Evolutionary conservation across 2,329 filamentous ascomycete genomes (phyloP).

Genomic region (Claviceps purpurea): DNA sequence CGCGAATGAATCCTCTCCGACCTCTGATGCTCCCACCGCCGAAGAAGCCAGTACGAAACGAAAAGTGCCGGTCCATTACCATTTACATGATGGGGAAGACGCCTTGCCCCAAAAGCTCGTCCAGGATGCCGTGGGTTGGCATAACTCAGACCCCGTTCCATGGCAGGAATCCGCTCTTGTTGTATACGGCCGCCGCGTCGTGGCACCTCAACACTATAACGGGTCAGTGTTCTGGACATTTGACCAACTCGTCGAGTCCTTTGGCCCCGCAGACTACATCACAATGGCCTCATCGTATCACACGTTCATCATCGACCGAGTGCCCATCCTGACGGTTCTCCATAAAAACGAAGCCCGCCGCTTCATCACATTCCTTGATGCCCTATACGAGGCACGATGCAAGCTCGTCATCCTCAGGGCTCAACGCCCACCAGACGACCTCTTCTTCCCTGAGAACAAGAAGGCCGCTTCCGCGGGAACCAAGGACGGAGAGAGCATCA

Average conservation of each 20-base stretch:
- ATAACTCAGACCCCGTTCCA: conserved; percentile 9
- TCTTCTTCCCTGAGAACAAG: conserved; percentile 58
- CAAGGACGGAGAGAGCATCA: conserved; percentile 4
- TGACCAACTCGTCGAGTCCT: conserved; percentile 48
- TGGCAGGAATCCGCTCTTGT: conserved; percentile 32
- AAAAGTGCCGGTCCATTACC: conserved; percentile 19
- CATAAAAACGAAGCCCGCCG: conserved; percentile 72
- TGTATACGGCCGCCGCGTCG: conserved; percentile 51
- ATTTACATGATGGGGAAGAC: conserved; percentile 12
- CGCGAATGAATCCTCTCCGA: neutral
- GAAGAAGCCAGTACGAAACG: conserved; percentile 1
- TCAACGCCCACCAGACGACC: conserved; percentile 51
- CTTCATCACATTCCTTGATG: conserved; percentile 70
- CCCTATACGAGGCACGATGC: conserved; percentile 69
- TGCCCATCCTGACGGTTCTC: conserved; percentile 52
- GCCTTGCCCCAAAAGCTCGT: conserved; percentile 16
- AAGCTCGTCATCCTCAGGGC: conserved; percentile 55
- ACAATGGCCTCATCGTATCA: conserved; percentile 69
- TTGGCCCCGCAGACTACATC: conserved; percentile 74
- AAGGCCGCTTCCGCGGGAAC: conserved; percentile 10
- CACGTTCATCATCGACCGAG: conserved; percentile 58
- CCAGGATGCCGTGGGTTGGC: conserved; percentile 13
- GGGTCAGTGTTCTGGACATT: conserved; percentile 56
- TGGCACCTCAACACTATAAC: conserved; percentile 42
- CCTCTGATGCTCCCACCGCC: neutral